A percentile compares a stretch with the other conserved stretches of the same genome.
Evolutionary conservation across 139 green algal species (phyloP).

Genomic region (Raphidocelis subcapitata): DNA sequence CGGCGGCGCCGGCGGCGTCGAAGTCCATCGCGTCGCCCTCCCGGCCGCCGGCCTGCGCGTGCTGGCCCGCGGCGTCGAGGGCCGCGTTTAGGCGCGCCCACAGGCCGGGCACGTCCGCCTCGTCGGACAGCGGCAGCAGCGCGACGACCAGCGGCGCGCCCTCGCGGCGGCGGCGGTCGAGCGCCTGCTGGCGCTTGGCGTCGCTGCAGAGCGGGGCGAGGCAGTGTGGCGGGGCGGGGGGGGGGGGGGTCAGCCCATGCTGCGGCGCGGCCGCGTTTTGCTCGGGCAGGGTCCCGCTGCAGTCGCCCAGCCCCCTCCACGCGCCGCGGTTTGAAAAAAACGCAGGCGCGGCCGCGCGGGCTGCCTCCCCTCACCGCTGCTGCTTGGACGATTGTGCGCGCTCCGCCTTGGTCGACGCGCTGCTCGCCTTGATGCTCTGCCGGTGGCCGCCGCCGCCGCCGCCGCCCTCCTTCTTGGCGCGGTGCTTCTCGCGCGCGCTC

Average conservation of each 20-base stretch:
- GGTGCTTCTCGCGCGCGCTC: conserved; percentile 75
- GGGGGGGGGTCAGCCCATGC: background rate
- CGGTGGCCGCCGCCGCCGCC: conserved; percentile 1
- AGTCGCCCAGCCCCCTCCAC: too few relatives aligned
- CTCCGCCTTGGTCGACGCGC: conserved; percentile 50
- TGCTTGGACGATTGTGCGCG: conserved; percentile 63
- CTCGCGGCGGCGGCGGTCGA: conserved; percentile 46
- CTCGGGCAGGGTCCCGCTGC: too few relatives aligned
- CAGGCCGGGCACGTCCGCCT: conserved; percentile 43
- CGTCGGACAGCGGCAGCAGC: conserved; percentile 66
- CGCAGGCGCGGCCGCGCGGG: too few relatives aligned
- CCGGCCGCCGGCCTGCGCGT: background rate
- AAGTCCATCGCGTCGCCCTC: conserved; percentile 16
- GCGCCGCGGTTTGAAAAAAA: too few relatives aligned
- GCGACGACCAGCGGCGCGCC: conserved; percentile 62
- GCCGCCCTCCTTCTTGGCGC: conserved; percentile 40
- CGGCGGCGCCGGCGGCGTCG: conserved; percentile 2
- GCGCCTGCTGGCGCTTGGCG: conserved; percentile 57
- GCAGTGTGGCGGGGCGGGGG: too few relatives aligned
- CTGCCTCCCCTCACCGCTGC: too few relatives aligned
- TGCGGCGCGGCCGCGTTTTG: too few relatives aligned
- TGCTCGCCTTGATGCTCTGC: conserved; percentile 21
- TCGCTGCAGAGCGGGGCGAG: conserved; percentile 41
- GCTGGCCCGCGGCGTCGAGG: too few relatives aligned
- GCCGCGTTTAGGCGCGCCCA: conserved; percentile 42